These are phyloP conservation scores for Aspergillus sp. DNA, from an alignment of 2,329 filamentous ascomycete genomes.

Conservation along the genomic window DNA sequence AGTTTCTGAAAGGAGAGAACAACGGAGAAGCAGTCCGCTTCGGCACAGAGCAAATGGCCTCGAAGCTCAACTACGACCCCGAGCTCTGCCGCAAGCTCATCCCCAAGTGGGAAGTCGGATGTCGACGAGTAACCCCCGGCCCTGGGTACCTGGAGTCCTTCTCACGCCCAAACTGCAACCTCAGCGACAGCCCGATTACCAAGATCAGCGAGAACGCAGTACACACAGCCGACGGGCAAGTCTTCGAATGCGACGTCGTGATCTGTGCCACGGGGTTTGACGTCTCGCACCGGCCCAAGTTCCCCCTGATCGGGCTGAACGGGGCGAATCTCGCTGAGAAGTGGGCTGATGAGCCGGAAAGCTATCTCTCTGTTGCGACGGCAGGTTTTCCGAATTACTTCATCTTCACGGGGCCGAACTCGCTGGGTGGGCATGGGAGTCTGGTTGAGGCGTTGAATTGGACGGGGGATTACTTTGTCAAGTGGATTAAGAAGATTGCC, in stretches of 20 bases:
- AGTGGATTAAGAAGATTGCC: conserved; percentile 33
- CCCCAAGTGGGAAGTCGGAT: conserved; percentile 24
- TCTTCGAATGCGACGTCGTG: conserved; percentile 22
- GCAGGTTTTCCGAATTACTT: conserved; percentile 33
- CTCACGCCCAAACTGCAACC: conserved; percentile 18
- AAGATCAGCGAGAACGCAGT: conserved; percentile 18
- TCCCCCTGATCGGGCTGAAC: conserved; percentile 32
- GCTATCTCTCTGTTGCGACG: conserved; percentile 27
- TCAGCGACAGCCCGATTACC: conserved; percentile 17
- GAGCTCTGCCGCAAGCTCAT: conserved; percentile 26
- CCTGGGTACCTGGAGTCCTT: conserved; percentile 28
- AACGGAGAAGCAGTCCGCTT: conserved; percentile 15
- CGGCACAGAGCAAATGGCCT: conserved; percentile 17
- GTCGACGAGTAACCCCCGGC: conserved; percentile 24
- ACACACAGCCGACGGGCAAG: conserved; percentile 18
- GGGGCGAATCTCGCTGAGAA: conserved; percentile 23
- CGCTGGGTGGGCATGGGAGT: conserved; percentile 29
- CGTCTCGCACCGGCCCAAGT: conserved; percentile 37
- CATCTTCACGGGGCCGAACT: conserved; percentile 32
- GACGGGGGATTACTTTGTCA: conserved; percentile 31
- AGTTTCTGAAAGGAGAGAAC: conserved; percentile 20
- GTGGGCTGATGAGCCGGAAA: conserved; percentile 25
- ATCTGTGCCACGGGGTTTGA: conserved; percentile 45
- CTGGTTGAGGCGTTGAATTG: conserved; percentile 23
- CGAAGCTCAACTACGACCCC: conserved; percentile 21